phyloP scores from a whole-genome alignment of 345 rosid genomes.

The Eucalyptus cladocalyx region DNA sequence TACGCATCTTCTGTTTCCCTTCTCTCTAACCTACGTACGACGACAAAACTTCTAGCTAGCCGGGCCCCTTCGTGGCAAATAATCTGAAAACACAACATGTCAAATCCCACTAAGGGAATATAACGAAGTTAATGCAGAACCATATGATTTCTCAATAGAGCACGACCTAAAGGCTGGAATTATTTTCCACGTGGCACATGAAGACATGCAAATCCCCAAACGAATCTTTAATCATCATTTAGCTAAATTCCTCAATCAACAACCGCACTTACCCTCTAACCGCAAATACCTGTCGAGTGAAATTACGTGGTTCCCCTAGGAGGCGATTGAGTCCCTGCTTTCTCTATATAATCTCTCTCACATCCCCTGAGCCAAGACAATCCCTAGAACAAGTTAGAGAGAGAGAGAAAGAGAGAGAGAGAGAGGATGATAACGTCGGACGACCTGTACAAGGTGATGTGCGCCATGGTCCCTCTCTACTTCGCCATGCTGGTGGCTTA shows the following conservation, averaged over 20 bases:
- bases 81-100: not conserved
- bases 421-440: slow-evolving; percentile 17
- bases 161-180: not conserved
- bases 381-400: not conserved
- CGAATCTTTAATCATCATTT: not conserved
- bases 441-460: slow-evolving; percentile 45
- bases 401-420: not conserved
- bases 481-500: slow-evolving; percentile 29
- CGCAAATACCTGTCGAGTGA: not conserved
- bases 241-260: not conserved
- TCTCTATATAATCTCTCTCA: not conserved
- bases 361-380: not conserved
- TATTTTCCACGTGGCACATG: not conserved
- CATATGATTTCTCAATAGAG: not conserved
- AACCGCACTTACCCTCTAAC: not conserved
- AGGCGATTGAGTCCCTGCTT: not conserved
- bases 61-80: not conserved
- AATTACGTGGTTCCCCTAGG: not conserved
- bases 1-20: not conserved
- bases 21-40: not conserved
- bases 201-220: not conserved
- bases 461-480: slow-evolving; percentile 33
- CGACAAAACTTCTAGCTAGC: not conserved
- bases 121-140: not conserved
- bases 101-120: not conserved